phyloP scores from a whole-genome alignment of 345 rosid species.

The Eutrema heterophyllum region DNA sequence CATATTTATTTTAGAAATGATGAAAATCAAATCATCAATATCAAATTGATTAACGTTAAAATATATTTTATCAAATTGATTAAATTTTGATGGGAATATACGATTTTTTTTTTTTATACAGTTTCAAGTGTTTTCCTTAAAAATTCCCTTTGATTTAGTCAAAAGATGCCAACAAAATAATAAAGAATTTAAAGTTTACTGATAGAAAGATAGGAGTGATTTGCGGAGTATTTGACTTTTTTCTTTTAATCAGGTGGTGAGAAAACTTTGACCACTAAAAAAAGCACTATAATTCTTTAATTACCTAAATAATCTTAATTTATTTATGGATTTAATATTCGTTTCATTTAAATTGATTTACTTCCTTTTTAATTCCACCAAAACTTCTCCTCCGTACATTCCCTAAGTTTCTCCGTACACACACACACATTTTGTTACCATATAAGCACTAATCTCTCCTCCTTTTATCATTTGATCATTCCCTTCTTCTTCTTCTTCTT shows the following conservation, averaged over 20 bases:
- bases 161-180: constrained; percentile 18
- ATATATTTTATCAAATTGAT: no score
- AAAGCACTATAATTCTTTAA: background rate
- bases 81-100: background rate
- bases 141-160: constrained; percentile 19
- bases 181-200: background rate
- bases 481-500: constrained; percentile 5
- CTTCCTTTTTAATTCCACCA: constrained; percentile 5
- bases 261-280: constrained; percentile 6
- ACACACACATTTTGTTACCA: constrained; percentile 7
- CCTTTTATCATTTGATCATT: constrained; percentile 10
- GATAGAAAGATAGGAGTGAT: constrained; percentile 8
- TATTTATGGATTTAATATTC: background rate
- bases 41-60: no score
- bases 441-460: constrained; percentile 10
- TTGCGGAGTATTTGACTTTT: constrained; percentile 19
- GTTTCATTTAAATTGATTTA: background rate
- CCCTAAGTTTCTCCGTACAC: background rate
- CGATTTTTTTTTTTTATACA: background rate
- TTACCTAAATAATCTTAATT: constrained; percentile 14
- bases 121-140: background rate
- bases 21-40: no score
- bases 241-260: background rate
- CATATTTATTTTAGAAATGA: no score
- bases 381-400: constrained; percentile 25